Evolutionary conservation across 2,329 filamentous ascomycete genomes (phyloP).

Genomic region (Trematosphaeria pertusa): DNA sequence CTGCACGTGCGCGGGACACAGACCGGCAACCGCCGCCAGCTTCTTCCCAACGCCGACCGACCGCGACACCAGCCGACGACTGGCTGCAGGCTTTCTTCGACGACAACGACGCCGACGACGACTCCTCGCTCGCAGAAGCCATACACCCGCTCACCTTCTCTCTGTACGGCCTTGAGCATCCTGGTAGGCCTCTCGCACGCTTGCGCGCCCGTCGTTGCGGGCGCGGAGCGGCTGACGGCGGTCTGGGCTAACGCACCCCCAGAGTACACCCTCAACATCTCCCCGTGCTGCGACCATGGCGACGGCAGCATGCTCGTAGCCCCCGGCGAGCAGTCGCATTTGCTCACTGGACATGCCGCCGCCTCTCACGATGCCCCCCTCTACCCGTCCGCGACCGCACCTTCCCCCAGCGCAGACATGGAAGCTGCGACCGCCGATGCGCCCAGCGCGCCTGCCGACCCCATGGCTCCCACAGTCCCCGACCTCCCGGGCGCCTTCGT

Average conservation of each 20-base stretch:
- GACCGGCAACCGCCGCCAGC: constrained; percentile 20
- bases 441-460: constrained; percentile 18
- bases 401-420: constrained; percentile 33
- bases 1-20: constrained; percentile 19
- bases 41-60: constrained; percentile 14
- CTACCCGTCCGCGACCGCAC: constrained; percentile 27
- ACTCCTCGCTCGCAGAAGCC: background rate
- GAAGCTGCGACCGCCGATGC: constrained; percentile 36
- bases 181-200: constrained; percentile 3
- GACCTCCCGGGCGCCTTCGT: constrained; percentile 7
- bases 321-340: constrained; percentile 23
- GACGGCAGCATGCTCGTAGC: constrained; percentile 41
- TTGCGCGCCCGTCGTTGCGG: no score
- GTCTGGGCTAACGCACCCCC: constrained; percentile 26
- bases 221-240: constrained; percentile 5
- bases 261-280: constrained; percentile 16
- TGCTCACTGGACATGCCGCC: constrained; percentile 13
- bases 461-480: constrained; percentile 4
- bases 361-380: constrained; percentile 31
- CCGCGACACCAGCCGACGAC: constrained; percentile 3
- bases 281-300: constrained; percentile 35
- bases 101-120: background rate
- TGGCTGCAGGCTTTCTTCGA: background rate
- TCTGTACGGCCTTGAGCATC: no score
- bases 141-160: no score